These are phyloP conservation scores for Gaeumannomyces sp. DNA, from an alignment of 2,329 filamentous ascomycete genomes.

Conservation along the genomic window DNA sequence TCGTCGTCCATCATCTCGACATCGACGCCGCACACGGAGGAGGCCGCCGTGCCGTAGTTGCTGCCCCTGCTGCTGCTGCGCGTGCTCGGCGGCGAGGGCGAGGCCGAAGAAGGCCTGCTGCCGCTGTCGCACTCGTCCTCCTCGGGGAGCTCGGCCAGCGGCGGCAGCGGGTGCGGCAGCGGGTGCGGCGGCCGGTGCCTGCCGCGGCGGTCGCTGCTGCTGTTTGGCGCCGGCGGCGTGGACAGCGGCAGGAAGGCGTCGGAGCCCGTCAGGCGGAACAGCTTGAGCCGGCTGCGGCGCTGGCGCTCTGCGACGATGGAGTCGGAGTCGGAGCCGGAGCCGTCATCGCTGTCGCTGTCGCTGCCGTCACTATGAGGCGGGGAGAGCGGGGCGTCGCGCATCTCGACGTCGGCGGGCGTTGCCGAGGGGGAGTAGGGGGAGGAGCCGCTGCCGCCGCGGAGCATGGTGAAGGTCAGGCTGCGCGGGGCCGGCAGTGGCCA, in stretches of 20 bases:
- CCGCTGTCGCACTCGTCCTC: background rate
- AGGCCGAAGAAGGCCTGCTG: too few species aligned
- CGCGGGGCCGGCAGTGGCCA: too few species aligned
- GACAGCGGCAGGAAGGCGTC: background rate
- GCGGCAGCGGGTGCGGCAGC: background rate
- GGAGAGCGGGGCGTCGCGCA: background rate
- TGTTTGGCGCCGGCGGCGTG: too few species aligned
- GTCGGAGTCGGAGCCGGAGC: too few species aligned
- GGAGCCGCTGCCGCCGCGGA: background rate
- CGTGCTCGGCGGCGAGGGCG: background rate
- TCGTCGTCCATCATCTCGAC: background rate
- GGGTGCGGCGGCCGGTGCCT: too few species aligned
- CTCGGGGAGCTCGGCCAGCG: background rate
- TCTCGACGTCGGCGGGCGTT: background rate
- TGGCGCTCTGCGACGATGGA: background rate
- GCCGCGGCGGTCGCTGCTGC: too few species aligned
- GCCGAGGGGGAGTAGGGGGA: too few species aligned
- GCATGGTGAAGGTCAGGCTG: too few species aligned
- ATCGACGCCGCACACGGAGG: background rate
- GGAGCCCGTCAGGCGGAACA: slow-evolving; percentile 1
- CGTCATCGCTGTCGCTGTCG: too few species aligned
- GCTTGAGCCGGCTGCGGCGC: slow-evolving; percentile 5
- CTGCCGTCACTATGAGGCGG: too few species aligned
- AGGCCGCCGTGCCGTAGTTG: too few species aligned
- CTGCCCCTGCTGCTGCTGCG: background rate